Conservation (phyloP, 805 yeast species). For the Cyberlindnera mrakii region DNA sequence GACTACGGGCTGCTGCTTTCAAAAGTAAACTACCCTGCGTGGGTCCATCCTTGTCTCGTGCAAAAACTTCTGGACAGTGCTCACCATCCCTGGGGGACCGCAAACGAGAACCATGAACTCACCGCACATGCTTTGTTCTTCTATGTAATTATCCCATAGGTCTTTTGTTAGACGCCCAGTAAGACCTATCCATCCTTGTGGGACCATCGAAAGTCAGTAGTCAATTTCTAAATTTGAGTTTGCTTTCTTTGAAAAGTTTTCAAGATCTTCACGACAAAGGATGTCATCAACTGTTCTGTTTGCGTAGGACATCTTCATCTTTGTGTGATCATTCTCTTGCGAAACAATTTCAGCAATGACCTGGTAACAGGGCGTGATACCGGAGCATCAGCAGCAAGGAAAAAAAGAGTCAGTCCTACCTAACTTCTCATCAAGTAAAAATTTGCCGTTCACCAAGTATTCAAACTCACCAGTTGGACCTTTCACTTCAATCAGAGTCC, state of each 20-base stretch:
- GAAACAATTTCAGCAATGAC: constrained; percentile 63
- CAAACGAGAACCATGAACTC: constrained; percentile 54
- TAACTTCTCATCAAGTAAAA: constrained; percentile 42
- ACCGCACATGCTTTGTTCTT: constrained; percentile 36
- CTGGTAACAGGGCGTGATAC: constrained; percentile 83
- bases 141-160: constrained; percentile 44
- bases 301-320: constrained; percentile 55
- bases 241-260: constrained; percentile 48
- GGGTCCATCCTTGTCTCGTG: constrained; percentile 18
- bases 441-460: constrained; percentile 36
- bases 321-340: constrained; percentile 54
- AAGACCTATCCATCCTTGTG: constrained; percentile 35
- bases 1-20: not conserved
- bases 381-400: constrained; percentile 73
- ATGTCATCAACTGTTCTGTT: constrained; percentile 70
- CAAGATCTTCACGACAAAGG: constrained; percentile 59
- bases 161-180: constrained; percentile 52
- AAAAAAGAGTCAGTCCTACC: constrained; percentile 23
- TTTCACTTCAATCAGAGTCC: constrained; percentile 58
- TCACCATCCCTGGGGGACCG: constrained; percentile 70
- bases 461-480: constrained; percentile 76
- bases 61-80: constrained; percentile 40
- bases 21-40: not conserved
- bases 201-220: constrained; percentile 47
- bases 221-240: constrained; percentile 51